Evolutionary conservation across 805 yeast genomes (phyloP).

Genomic region (Spathaspora arborariae): DNA sequence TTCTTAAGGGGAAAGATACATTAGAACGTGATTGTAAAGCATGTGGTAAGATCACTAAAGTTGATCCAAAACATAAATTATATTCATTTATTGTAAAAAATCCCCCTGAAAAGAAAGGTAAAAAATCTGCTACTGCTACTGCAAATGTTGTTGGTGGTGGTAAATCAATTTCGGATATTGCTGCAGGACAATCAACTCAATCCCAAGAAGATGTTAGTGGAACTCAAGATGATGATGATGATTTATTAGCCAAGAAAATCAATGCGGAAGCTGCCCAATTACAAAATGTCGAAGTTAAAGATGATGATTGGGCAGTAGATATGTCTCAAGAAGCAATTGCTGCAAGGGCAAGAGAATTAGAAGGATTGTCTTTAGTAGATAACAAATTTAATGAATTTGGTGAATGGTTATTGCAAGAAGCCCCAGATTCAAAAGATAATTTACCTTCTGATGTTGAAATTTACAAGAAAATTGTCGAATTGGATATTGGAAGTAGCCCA

Average conservation of each 20-base stretch:
- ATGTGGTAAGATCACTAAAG: slow-evolving; percentile 84
- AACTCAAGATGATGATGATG: slow-evolving; percentile 57
- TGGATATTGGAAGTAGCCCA: slow-evolving; percentile 66
- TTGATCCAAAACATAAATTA: slow-evolving; percentile 84
- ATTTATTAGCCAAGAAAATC: slow-evolving; percentile 71
- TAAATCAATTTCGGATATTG: slow-evolving; percentile 73
- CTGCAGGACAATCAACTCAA: slow-evolving; percentile 43
- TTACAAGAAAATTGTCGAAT: slow-evolving; percentile 81
- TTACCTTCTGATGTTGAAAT: slow-evolving; percentile 85
- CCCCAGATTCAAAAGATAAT: slow-evolving; percentile 51
- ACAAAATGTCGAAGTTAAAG: slow-evolving; percentile 57
- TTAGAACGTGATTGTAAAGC: slow-evolving; percentile 95
- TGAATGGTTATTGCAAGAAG: slow-evolving; percentile 69
- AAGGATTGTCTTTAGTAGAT: slow-evolving; percentile 51
- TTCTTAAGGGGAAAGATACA: slow-evolving; percentile 68
- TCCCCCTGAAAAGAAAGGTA: slow-evolving; percentile 72
- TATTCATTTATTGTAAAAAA: slow-evolving; percentile 86
- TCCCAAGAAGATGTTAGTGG: slow-evolving; percentile 22
- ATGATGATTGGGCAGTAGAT: slow-evolving; percentile 97
- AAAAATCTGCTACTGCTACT: slow-evolving; percentile 82
- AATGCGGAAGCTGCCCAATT: slow-evolving; percentile 79
- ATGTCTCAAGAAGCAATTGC: slow-evolving; percentile 94
- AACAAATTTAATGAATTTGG: slow-evolving; percentile 74
- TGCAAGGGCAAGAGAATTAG: slow-evolving; percentile 85
- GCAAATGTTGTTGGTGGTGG: slow-evolving; percentile 90